Evolutionary conservation across 139 green algal species (phyloP), one percentile per base, ranked within the genome.

Genomic region (Edaphochlamys debaryana): DNA sequence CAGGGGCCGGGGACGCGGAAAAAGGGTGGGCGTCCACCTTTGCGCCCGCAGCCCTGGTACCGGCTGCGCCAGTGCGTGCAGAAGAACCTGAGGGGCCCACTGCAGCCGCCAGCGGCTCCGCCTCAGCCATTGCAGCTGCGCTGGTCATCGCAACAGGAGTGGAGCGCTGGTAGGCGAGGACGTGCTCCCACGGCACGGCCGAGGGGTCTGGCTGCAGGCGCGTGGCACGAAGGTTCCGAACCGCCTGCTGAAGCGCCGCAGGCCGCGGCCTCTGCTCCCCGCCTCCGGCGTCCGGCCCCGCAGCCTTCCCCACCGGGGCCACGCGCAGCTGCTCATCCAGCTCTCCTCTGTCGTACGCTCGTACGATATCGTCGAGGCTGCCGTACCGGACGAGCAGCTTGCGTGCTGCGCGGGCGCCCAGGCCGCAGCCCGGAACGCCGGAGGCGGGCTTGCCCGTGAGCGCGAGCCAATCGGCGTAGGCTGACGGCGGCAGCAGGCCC

Each of bases 391-490:
- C 1, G 41, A 84, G 48, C 48, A 84, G 66, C 27, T 42, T 56
- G 19, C 64, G 36, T 0, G 78, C 78, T 27, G 78, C 2, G 13
- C 67, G 50, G 27, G 34, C 48, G 19, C 66, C 38, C 11, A 84
- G 4, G 15, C 78, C 78, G 45, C 64, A 34, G 3, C 78, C 78
- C 13, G 50, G 9, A 48, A 84, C 78, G 1, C 78, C 78, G 50
- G 78, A 66, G 66, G 76, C 78, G 0, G 78, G 15, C 78, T 84
- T 84, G 19, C 78, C 78, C 30, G 62, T 50, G 15, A 84, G 50
- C 27, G 78, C 78, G 48, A 84, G 20, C 5, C 40, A 68, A 45
- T 84, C 66, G 20, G 78, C 11, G 27, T 77, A 69, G 1, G 48
- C 34, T 0, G 66, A 66, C 7, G 76, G 23, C 0, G 48, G 66